These are phyloP conservation scores for Pseudonitzschia multiseries DNA, from an alignment of 108 stramenopile species.

Conservation along the genomic window DNA sequence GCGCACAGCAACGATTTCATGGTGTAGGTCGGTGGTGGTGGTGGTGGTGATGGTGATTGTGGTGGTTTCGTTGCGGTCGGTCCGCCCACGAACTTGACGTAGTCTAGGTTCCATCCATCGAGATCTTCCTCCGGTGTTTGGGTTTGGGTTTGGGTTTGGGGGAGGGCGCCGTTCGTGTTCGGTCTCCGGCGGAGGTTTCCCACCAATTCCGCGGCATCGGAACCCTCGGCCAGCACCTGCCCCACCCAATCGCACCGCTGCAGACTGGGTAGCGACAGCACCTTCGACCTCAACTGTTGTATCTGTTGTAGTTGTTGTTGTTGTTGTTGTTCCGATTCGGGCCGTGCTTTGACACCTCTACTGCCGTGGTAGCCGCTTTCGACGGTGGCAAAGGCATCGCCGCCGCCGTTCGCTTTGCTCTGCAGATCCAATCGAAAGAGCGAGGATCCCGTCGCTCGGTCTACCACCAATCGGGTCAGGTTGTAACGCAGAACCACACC, in stretches of 20 bases:
- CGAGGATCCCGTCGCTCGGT: constrained; percentile 42
- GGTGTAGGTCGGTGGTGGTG: constrained; percentile 29
- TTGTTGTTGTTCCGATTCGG: no score
- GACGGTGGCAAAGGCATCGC: neutral
- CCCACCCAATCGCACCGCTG: constrained; percentile 52
- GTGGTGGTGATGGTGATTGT: neutral
- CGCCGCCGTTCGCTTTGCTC: neutral
- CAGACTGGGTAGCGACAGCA: constrained; percentile 35
- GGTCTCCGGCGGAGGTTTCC: constrained; percentile 35
- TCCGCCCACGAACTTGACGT: constrained; percentile 25
- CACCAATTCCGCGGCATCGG: constrained; percentile 32
- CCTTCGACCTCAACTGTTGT: neutral
- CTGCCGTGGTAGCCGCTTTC: no score
- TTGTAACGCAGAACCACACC: constrained; percentile 22
- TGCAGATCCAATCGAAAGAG: constrained; percentile 36
- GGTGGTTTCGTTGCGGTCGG: neutral
- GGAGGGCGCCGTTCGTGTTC: no score
- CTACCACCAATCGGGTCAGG: constrained; percentile 38
- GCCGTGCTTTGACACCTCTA: no score
- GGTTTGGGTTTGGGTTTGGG: no score
- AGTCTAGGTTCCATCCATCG: constrained; percentile 39
- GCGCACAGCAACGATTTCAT: constrained; percentile 52
- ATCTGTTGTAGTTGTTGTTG: no score
- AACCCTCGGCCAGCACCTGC: constrained; percentile 39
- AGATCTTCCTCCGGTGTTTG: no score